Conservation (phyloP, 768 basidiomycete species). For the Leccinum truebloodii region DNA sequence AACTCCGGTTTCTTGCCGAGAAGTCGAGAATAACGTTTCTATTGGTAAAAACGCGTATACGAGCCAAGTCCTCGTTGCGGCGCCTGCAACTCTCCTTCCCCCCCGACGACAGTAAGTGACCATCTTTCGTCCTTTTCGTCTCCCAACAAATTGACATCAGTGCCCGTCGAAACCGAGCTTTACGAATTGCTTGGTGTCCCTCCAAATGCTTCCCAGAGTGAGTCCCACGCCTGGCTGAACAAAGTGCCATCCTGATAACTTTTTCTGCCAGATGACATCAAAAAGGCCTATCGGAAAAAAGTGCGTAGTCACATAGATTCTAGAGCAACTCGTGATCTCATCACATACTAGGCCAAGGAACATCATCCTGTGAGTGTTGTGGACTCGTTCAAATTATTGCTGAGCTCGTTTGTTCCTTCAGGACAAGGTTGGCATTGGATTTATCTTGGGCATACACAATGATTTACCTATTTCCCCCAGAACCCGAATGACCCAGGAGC, state of each 20-base stretch:
- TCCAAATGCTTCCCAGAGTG: slow-evolving; percentile 72
- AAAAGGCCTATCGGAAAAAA: slow-evolving; percentile 93
- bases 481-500: slow-evolving; percentile 90
- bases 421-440: slow-evolving; percentile 60
- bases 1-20: slow-evolving; percentile 36
- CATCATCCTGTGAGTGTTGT: slow-evolving; percentile 74
- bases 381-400: slow-evolving; percentile 1
- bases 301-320: slow-evolving; percentile 41
- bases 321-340: slow-evolving; percentile 13
- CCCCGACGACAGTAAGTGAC: slow-evolving; percentile 30
- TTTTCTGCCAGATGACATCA: slow-evolving; percentile 64
- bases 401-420: slow-evolving; percentile 28
- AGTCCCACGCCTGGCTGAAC: slow-evolving; percentile 13
- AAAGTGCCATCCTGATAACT: slow-evolving; percentile 10
- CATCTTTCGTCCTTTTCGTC: neutral
- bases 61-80: neutral
- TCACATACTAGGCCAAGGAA: slow-evolving; percentile 67
- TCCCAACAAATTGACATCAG: slow-evolving; percentile 35
- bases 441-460: neutral
- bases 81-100: slow-evolving; percentile 5
- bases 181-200: slow-evolving; percentile 85
- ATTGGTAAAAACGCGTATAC: slow-evolving; percentile 29
- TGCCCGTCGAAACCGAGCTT: slow-evolving; percentile 76
- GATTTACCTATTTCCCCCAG: slow-evolving; percentile 36
- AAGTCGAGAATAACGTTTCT: slow-evolving; percentile 17